Evolutionary conservation across 345 rosid genomes (phyloP).

Genomic region (Linum lewisii): DNA sequence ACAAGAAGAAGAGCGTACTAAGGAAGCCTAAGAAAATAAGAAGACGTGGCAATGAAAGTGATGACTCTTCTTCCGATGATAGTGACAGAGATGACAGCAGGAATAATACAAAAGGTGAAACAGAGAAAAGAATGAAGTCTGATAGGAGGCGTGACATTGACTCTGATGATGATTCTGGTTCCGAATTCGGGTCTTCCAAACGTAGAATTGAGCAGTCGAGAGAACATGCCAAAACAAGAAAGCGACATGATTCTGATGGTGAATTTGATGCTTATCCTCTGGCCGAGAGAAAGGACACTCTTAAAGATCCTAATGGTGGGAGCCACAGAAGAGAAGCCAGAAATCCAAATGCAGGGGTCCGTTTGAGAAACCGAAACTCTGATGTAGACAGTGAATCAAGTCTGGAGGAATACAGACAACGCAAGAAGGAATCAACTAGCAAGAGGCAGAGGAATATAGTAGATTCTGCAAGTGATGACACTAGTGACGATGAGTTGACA

Average conservation of each 20-base stretch:
- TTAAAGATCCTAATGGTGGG: too few species aligned
- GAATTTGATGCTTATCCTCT: constrained; percentile 24
- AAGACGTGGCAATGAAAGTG: constrained; percentile 17
- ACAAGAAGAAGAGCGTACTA: not conserved
- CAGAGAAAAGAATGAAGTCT: constrained; percentile 22
- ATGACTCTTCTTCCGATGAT: constrained; percentile 27
- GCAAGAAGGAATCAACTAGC: constrained; percentile 9
- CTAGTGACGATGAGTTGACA: too few species aligned
- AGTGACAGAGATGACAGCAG: constrained; percentile 18
- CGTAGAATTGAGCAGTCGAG: constrained; percentile 14
- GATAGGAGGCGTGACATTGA: constrained; percentile 24
- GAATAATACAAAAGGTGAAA: not conserved
- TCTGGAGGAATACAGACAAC: constrained; percentile 6
- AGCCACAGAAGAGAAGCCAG: too few species aligned
- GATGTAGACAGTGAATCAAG: constrained; percentile 7
- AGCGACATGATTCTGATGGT: constrained; percentile 34
- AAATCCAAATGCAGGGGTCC: constrained; percentile 4
- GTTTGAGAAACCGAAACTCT: constrained; percentile 2
- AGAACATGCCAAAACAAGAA: constrained; percentile 12
- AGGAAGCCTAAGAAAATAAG: constrained; percentile 8
- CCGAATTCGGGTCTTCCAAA: constrained; percentile 19
- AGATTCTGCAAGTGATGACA: constrained; percentile 6
- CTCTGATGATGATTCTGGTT: constrained; percentile 24
- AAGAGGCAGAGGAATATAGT: constrained; percentile 12
- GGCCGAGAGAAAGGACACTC: constrained; percentile 11